Evolutionary conservation across 164 flowering plant species (phyloP).

Genomic region (Paratinospora sagittata): DNA sequence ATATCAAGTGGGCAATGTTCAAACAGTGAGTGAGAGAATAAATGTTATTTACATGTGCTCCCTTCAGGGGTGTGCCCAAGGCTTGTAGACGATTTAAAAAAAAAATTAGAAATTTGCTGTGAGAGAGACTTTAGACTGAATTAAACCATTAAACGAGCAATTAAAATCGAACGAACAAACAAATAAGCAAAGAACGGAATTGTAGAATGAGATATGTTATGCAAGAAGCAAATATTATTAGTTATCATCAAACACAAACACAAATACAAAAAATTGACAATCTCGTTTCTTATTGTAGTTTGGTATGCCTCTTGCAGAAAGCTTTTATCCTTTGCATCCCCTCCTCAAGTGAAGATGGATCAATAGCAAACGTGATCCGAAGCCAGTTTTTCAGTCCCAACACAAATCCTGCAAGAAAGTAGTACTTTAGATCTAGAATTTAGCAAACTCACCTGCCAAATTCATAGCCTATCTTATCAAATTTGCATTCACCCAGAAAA

Average conservation of each 20-base stretch:
- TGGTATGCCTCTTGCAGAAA: conserved; percentile 19
- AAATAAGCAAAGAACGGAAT: not conserved
- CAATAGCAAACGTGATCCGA: conserved; percentile 20
- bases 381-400: conserved; percentile 22
- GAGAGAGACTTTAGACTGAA: too few relatives aligned
- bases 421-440: not conserved
- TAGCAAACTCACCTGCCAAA: not conserved
- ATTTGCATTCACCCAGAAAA: not conserved
- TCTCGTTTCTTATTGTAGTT: conserved; percentile 6
- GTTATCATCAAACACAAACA: not conserved
- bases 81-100: too few relatives aligned
- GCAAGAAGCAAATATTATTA: not conserved
- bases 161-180: too few relatives aligned
- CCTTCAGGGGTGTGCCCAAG: too few relatives aligned
- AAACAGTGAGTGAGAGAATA: too few relatives aligned
- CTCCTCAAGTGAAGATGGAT: conserved; percentile 10
- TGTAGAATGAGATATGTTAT: not conserved
- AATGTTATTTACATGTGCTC: too few relatives aligned
- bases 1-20: too few relatives aligned
- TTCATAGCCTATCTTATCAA: not conserved
- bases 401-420: conserved; percentile 14
- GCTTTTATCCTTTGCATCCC: conserved; percentile 18
- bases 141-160: too few relatives aligned
- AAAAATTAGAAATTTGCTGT: too few relatives aligned
- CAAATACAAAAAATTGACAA: not conserved